Evolutionary conservation across 805 yeast genomes (phyloP).

Genomic region (Cephaloascus fragrans): DNA sequence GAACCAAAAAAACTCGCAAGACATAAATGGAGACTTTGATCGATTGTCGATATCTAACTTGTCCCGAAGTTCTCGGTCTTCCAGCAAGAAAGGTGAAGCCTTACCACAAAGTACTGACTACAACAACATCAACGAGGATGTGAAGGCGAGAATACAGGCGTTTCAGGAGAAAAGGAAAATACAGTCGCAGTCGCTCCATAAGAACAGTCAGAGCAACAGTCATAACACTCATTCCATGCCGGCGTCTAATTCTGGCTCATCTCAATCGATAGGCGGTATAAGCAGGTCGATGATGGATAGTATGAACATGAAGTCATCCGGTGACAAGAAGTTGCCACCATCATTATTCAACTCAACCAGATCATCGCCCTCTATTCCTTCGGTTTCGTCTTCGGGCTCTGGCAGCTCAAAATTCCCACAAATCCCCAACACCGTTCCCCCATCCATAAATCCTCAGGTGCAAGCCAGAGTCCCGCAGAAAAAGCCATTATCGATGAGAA

Average conservation of each 20-base stretch:
- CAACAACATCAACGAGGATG: conserved; percentile 51
- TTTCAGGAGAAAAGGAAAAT: conserved; percentile 74
- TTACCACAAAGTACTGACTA: no score
- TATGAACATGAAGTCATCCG: conserved; percentile 2
- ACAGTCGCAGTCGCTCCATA: conserved; percentile 23
- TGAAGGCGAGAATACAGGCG: conserved; percentile 81
- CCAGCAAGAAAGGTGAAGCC: no score
- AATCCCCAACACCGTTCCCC: conserved; percentile 2
- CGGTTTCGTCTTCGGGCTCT: not conserved
- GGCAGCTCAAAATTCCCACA: not conserved
- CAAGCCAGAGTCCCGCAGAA: conserved; percentile 14
- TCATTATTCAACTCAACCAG: conserved; percentile 3
- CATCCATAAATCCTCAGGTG: conserved; percentile 2
- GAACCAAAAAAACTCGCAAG: no score
- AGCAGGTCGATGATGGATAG: not conserved
- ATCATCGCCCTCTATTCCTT: conserved; percentile 5
- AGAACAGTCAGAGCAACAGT: conserved; percentile 15
- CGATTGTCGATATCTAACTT: no score
- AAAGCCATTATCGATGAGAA: conserved; percentile 40
- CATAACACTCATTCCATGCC: conserved; percentile 10
- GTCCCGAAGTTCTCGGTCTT: no score
- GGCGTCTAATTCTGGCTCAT: conserved; percentile 9
- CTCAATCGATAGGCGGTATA: conserved; percentile 7
- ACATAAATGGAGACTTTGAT: no score
- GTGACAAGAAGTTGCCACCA: conserved; percentile 3